Percentiles rank a stretch among this genome's conserved stretches.
Evolutionary conservation across 2,329 filamentous ascomycete species (phyloP).

Genomic region (Curvularia spicifera): DNA sequence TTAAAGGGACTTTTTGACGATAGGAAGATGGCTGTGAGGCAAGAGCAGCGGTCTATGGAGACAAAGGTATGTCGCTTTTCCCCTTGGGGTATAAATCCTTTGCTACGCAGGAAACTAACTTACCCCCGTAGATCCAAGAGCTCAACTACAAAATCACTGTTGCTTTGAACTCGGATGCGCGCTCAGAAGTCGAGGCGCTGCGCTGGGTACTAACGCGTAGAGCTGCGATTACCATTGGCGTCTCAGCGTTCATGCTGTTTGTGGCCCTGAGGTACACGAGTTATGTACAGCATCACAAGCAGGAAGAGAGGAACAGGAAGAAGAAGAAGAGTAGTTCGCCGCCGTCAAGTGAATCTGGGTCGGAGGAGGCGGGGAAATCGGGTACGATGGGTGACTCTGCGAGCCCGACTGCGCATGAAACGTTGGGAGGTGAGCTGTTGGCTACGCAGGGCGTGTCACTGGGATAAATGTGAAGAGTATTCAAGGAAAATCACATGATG

Average conservation of each 20-base stretch:
- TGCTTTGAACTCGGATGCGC: conserved; percentile 83
- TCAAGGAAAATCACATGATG: neutral
- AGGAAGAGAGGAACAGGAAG: conserved; percentile 48
- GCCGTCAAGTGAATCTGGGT: conserved; percentile 21
- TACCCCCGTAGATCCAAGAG: conserved; percentile 73
- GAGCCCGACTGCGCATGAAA: conserved; percentile 22
- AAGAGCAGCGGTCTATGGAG: conserved; percentile 85
- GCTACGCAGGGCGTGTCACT: conserved; percentile 43
- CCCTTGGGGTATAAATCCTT: neutral
- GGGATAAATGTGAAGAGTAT: conserved; percentile 25
- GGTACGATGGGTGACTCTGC: conserved; percentile 10
- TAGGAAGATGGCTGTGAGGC: conserved; percentile 86
- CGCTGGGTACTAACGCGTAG: conserved; percentile 80
- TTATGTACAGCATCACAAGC: conserved; percentile 49
- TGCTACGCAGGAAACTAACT: neutral
- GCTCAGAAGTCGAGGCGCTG: conserved; percentile 88
- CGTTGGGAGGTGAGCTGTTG: conserved; percentile 41
- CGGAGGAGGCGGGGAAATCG: conserved; percentile 19
- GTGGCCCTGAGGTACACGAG: conserved; percentile 50
- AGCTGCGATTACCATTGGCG: conserved; percentile 65
- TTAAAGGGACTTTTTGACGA: conserved; percentile 97
- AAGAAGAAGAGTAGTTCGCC: conserved; percentile 33
- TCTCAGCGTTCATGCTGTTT: conserved; percentile 55
- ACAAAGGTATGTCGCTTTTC: conserved; percentile 63
- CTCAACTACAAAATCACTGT: conserved; percentile 97